Evolutionary conservation across 805 yeast species (phyloP).

Genomic region (Pichia rugopelliculosa): DNA sequence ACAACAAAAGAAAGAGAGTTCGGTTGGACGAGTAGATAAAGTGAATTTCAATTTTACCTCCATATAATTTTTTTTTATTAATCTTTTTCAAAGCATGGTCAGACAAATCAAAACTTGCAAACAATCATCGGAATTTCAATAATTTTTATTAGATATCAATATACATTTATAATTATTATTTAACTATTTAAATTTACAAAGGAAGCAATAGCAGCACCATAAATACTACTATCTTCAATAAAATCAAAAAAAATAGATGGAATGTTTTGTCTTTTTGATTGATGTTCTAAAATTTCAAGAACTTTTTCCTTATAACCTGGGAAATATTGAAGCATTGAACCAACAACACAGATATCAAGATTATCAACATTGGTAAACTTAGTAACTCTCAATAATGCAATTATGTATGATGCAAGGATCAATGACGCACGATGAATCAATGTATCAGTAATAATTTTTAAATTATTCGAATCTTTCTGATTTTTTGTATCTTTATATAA

Average conservation of each 20-base stretch:
- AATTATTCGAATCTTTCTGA: conserved; percentile 5
- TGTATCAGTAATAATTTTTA: conserved; percentile 24
- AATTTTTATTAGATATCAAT: no score
- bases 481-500: neutral
- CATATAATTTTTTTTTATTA: no score
- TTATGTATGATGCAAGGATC: conserved; percentile 34
- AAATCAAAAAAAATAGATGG: conserved; percentile 3
- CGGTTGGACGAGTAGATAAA: no score
- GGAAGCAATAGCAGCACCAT: conserved; percentile 10
- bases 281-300: neutral
- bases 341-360: conserved; percentile 8
- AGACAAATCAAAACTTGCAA: no score
- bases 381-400: conserved; percentile 30
- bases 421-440: conserved; percentile 41
- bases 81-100: no score
- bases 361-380: neutral
- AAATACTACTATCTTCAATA: conserved; percentile 6
- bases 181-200: neutral
- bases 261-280: neutral
- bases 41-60: no score
- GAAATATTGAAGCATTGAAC: conserved; percentile 13
- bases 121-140: no score
- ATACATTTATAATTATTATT: no score
- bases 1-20: neutral
- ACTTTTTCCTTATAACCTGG: conserved; percentile 8